Conservation (phyloP, 495 filamentous ascomycete species). For the Zalerion maritima region DNA sequence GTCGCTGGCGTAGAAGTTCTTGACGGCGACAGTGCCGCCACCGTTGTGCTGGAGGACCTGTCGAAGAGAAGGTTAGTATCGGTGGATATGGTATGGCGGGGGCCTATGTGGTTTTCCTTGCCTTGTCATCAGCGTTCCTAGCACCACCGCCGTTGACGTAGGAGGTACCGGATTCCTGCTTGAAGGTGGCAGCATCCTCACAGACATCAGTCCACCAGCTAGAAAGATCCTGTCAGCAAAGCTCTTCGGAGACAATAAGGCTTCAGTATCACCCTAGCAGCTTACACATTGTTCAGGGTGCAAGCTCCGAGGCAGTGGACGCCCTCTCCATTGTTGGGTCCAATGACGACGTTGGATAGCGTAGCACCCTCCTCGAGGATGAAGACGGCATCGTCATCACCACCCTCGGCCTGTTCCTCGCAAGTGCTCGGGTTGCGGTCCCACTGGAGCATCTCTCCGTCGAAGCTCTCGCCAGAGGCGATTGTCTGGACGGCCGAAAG, state of each 20-base stretch:
- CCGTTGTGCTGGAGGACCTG: conserved; percentile 54
- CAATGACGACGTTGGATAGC: conserved; percentile 39
- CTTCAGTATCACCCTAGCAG: too few relatives aligned
- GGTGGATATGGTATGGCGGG: too few relatives aligned
- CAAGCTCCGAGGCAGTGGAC: conserved; percentile 37
- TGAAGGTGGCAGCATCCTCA: conserved; percentile 36
- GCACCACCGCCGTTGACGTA: conserved; percentile 45
- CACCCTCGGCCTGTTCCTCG: conserved; percentile 30
- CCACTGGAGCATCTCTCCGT: conserved; percentile 31
- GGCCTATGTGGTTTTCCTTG: too few relatives aligned
- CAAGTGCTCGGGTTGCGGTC: conserved; percentile 32
- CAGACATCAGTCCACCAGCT: conserved; percentile 40
- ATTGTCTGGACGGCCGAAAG: conserved; percentile 21
- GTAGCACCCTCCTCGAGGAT: conserved; percentile 33
- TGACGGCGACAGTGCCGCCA: conserved; percentile 39
- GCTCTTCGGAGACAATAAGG: too few relatives aligned
- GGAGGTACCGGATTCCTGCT: conserved; percentile 9
- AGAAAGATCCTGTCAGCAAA: too few relatives aligned
- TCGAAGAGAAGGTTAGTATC: too few relatives aligned
- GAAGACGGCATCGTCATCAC: conserved; percentile 36
- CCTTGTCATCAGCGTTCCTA: conserved; percentile 41
- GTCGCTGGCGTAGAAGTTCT: conserved; percentile 35
- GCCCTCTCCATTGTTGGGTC: conserved; percentile 37
- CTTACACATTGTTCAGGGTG: conserved; percentile 39
- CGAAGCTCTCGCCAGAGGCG: conserved; percentile 23